phyloP scores from a whole-genome alignment of 768 basidiomycete genomes.

The Xerocomellus amylosporus region DNA sequence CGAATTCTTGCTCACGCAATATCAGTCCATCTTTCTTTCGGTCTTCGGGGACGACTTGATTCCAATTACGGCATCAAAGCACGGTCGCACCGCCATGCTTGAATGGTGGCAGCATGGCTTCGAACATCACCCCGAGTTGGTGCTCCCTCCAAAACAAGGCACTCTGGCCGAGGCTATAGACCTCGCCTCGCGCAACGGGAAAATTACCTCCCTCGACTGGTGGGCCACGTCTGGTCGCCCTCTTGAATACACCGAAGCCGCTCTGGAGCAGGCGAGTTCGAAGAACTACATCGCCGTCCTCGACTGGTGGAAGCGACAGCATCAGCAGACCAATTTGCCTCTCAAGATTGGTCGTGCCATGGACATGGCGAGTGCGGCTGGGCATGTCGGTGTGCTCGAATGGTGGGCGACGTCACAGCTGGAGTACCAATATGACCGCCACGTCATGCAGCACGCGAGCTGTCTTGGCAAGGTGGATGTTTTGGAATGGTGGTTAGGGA shows the following conservation, averaged over 20 bases:
- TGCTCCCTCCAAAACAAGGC: conserved; percentile 51
- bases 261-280: conserved; percentile 75
- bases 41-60: conserved; percentile 67
- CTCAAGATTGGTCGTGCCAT: conserved; percentile 83
- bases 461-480: conserved; percentile 78
- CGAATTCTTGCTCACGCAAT: conserved; percentile 64
- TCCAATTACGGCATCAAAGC: conserved; percentile 72
- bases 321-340: conserved; percentile 46
- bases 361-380: conserved; percentile 81
- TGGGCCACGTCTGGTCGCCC: conserved; percentile 66
- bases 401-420: conserved; percentile 84
- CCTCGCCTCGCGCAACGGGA: conserved; percentile 74
- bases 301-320: conserved; percentile 78
- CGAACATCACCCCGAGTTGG: conserved; percentile 57
- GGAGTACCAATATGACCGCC: conserved; percentile 74
- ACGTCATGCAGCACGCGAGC: conserved; percentile 75
- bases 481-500: conserved; percentile 79
- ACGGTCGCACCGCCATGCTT: conserved; percentile 70
- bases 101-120: conserved; percentile 77
- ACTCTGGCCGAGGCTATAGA: conserved; percentile 72
- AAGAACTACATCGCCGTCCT: conserved; percentile 75
- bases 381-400: conserved; percentile 70
- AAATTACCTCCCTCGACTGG: conserved; percentile 76
- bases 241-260: conserved; percentile 75
- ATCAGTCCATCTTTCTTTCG: conserved; percentile 60